Evolutionary conservation across 495 filamentous ascomycete species (phyloP).

Genomic region (Aspergillus indologenus): DNA sequence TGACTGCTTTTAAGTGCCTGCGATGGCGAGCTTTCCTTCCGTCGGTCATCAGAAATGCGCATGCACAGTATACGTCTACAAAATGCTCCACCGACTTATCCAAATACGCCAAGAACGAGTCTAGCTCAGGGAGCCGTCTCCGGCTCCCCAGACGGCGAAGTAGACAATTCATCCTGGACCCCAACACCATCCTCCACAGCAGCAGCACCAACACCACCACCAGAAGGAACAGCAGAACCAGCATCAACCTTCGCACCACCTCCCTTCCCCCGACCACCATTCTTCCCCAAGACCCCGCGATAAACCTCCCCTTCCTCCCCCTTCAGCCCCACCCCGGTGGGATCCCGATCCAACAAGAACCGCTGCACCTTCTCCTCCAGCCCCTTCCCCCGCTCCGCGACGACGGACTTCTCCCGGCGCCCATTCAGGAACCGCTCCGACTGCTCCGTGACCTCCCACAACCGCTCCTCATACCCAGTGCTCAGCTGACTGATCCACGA

Average conservation of each 20-base stretch:
- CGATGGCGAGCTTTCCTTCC: too few species aligned
- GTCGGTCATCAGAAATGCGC: too few species aligned
- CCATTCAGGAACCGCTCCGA: constrained; percentile 59
- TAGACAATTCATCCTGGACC: neutral
- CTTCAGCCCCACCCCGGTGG: constrained; percentile 44
- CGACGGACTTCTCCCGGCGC: constrained; percentile 46
- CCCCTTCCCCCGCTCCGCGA: constrained; percentile 27
- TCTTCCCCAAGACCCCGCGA: neutral
- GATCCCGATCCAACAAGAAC: constrained; percentile 71
- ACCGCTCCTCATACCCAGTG: constrained; percentile 55
- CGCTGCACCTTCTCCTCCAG: constrained; percentile 62
- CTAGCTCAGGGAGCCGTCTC: neutral
- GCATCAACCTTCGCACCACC: neutral
- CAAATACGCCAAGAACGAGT: neutral
- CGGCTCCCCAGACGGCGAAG: neutral
- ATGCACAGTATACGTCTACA: neutral
- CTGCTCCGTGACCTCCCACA: constrained; percentile 58
- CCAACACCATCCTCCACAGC: neutral
- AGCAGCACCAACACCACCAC: neutral
- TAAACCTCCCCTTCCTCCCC: constrained; percentile 41
- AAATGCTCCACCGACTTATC: neutral
- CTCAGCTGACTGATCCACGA: constrained; percentile 60
- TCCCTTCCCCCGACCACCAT: too few species aligned
- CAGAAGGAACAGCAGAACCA: neutral
- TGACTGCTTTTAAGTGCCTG: too few species aligned